These are phyloP conservation scores for Aegilops tauschii DNA, from an alignment of 176 grass and related monocot species.

Conservation along the genomic window DNA sequence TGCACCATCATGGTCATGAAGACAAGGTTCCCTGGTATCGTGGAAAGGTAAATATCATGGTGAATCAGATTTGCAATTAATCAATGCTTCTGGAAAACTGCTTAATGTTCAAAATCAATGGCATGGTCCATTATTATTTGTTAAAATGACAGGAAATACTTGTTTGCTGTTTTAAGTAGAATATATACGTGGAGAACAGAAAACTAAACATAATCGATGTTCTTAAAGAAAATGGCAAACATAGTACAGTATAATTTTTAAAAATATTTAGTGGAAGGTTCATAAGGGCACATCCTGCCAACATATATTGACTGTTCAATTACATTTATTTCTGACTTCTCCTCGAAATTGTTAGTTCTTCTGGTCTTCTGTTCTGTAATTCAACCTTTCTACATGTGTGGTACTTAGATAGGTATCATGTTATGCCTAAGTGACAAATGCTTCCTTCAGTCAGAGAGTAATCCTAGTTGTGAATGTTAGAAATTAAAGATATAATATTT, in stretches of 20 bases:
- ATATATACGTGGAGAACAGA: neutral
- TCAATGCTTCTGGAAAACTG: neutral
- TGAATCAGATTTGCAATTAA: neutral
- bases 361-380: neutral
- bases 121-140: neutral
- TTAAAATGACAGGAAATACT: neutral
- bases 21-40: slow-evolving; percentile 96
- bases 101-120: slow-evolving; percentile 12
- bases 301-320: neutral
- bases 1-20: slow-evolving; percentile 93
- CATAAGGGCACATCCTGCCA: neutral
- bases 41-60: slow-evolving; percentile 68
- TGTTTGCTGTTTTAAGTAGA: neutral
- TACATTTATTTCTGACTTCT: neutral
- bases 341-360: neutral
- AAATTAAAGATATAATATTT: neutral
- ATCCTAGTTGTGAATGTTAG: neutral
- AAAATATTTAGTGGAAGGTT: neutral
- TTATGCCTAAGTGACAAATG: neutral
- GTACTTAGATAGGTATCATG: neutral
- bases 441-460: neutral
- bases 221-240: neutral
- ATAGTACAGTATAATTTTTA: neutral
- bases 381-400: neutral
- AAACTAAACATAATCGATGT: neutral